These are phyloP conservation scores for Leccinum subtestaceum DNA, from an alignment of 768 basidiomycete species.

Conservation along the genomic window DNA sequence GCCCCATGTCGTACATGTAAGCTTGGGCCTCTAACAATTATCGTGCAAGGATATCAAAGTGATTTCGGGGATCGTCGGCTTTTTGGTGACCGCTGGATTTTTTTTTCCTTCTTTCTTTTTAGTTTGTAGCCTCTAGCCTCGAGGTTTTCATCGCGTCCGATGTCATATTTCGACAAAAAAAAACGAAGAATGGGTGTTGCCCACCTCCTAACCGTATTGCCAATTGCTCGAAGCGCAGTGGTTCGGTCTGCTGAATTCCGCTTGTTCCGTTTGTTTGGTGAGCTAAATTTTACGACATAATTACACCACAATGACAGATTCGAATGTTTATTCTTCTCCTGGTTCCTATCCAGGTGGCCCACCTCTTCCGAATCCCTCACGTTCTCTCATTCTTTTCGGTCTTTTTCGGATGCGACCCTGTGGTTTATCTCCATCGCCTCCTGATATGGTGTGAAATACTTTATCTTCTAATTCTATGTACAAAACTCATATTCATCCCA, in stretches of 20 bases:
- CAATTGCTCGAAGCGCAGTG: slow-evolving; percentile 14
- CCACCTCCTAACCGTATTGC: slow-evolving; percentile 14
- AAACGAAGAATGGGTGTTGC: slow-evolving; percentile 5
- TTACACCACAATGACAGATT: slow-evolving; percentile 28
- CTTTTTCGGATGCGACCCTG: neutral
- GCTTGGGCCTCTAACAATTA: neutral
- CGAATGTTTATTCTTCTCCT: slow-evolving; percentile 11
- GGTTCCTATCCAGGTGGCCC: slow-evolving; percentile 6
- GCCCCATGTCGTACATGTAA: slow-evolving; percentile 2
- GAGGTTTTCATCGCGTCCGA: slow-evolving; percentile 5
- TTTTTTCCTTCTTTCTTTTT: neutral
- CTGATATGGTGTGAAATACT: neutral
- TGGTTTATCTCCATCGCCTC: slow-evolving; percentile 2
- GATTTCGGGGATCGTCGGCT: neutral
- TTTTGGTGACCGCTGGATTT: neutral
- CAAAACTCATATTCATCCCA: slow-evolving; percentile 10
- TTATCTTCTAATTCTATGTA: slow-evolving; percentile 5
- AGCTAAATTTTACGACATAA: slow-evolving; percentile 32
- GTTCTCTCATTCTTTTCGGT: slow-evolving; percentile 5
- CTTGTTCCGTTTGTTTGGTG: slow-evolving; percentile 21
- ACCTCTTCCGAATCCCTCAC: neutral
- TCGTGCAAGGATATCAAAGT: neutral
- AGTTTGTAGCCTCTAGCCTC: neutral
- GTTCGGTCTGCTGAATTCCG: slow-evolving; percentile 9
- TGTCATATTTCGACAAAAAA: slow-evolving; percentile 7